phyloP scores from a whole-genome alignment of 371 early-diverging fungal genomes.

The Haplosporangium sp. region DNA sequence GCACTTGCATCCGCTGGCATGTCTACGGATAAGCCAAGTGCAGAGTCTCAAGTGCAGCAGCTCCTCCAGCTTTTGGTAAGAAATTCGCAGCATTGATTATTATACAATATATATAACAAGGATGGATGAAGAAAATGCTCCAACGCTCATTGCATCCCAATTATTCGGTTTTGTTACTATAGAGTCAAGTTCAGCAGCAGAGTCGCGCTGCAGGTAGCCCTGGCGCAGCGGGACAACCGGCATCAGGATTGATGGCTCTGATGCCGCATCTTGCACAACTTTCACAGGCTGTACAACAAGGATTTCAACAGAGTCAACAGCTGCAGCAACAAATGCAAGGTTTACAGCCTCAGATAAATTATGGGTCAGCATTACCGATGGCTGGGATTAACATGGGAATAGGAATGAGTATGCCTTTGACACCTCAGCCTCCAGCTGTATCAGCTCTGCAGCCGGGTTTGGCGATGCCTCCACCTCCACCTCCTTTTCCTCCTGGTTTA shows the following conservation, averaged over 20 bases:
- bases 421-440: neutral
- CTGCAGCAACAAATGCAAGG: neutral
- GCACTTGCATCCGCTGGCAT: neutral
- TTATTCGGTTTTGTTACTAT: neutral
- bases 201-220: constrained; percentile 14
- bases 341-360: neutral
- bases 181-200: constrained; percentile 38
- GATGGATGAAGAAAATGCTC: too few species aligned
- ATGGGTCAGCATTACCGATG: constrained; percentile 1
- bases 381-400: neutral
- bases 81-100: neutral
- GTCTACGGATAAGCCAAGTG: constrained; percentile 13
- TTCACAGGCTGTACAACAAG: constrained; percentile 31
- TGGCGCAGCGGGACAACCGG: neutral
- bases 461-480: constrained; percentile 23
- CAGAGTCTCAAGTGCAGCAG: constrained; percentile 39
- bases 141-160: too few species aligned
- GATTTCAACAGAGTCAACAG: constrained; percentile 10
- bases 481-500: constrained; percentile 9
- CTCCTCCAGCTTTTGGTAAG: constrained; percentile 39
- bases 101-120: too few species aligned
- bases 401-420: constrained; percentile 8
- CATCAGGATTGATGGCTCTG: constrained; percentile 18
- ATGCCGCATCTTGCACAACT: constrained; percentile 33
- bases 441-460: constrained; percentile 6